phyloP scores from a whole-genome alignment of 2,329 filamentous ascomycete genomes.

The Plenodomus lindquistii region DNA sequence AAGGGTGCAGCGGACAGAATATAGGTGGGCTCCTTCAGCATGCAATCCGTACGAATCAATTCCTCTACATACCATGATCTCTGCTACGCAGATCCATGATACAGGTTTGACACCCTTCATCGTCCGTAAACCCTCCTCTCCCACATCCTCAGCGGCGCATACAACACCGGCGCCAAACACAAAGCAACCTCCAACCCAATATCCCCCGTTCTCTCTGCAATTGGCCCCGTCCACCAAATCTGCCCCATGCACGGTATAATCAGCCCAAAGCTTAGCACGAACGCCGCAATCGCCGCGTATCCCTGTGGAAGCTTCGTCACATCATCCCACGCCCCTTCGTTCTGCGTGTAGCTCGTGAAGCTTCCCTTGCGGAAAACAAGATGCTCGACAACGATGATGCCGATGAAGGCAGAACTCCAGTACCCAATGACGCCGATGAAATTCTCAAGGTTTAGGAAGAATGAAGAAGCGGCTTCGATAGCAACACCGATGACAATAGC shows the following conservation, averaged over 20 bases:
- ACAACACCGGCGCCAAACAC: slow-evolving; percentile 50
- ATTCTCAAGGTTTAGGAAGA: slow-evolving; percentile 59
- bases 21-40: too few species aligned
- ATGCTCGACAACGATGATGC: slow-evolving; percentile 43
- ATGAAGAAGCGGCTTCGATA: slow-evolving; percentile 59
- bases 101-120: slow-evolving; percentile 14
- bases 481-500: slow-evolving; percentile 63
- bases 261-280: slow-evolving; percentile 48
- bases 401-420: slow-evolving; percentile 42
- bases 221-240: slow-evolving; percentile 64
- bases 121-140: slow-evolving; percentile 40
- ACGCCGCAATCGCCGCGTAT: slow-evolving; percentile 46
- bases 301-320: slow-evolving; percentile 46
- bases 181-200: slow-evolving; percentile 69
- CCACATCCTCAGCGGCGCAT: slow-evolving; percentile 48
- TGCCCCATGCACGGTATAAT: slow-evolving; percentile 65
- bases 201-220: slow-evolving; percentile 64
- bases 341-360: slow-evolving; percentile 41
- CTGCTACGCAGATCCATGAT: neutral
- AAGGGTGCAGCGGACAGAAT: too few species aligned
- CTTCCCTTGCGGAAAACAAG: slow-evolving; percentile 41
- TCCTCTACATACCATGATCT: too few species aligned
- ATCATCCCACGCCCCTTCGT: slow-evolving; percentile 47
- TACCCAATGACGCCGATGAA: slow-evolving; percentile 43
- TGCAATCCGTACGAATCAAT: too few species aligned